Conservation (phyloP, 2,329 filamentous ascomycete genomes). For the Neonectria hederae region DNA sequence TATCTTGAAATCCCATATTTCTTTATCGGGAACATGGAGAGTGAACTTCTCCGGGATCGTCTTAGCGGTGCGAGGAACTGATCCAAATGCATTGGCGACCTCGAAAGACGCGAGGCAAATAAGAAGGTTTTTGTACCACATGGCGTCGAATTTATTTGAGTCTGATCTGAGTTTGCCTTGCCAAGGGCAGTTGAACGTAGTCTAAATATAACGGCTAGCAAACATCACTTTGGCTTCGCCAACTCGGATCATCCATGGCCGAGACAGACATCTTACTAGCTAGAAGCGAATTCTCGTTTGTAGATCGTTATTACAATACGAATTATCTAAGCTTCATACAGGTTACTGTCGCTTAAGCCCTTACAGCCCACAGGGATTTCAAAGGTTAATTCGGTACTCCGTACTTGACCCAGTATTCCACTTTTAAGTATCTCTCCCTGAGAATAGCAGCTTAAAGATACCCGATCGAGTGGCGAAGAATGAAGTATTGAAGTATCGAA, state of each 20-base stretch:
- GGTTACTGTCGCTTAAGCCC: neutral
- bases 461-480: too few species aligned
- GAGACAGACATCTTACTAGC: neutral
- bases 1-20: neutral
- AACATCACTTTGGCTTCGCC: neutral
- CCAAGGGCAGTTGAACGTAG: neutral
- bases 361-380: too few species aligned
- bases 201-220: neutral
- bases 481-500: too few species aligned
- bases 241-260: neutral
- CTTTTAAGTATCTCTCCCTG: too few species aligned
- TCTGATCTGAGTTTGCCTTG: neutral
- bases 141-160: neutral
- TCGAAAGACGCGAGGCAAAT: neutral
- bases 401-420: too few species aligned
- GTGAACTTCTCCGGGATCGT: neutral
- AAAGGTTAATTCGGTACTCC: too few species aligned
- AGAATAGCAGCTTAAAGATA: too few species aligned
- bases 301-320: neutral
- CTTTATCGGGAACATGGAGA: neutral
- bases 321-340: neutral
- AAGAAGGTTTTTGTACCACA: neutral
- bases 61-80: neutral
- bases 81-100: neutral
- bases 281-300: neutral